Percentiles rank a stretch among this genome's conserved stretches.
These are phyloP conservation scores for Fusarium palustre DNA, from an alignment of 2,329 filamentous ascomycete species.

Conservation along the genomic window DNA sequence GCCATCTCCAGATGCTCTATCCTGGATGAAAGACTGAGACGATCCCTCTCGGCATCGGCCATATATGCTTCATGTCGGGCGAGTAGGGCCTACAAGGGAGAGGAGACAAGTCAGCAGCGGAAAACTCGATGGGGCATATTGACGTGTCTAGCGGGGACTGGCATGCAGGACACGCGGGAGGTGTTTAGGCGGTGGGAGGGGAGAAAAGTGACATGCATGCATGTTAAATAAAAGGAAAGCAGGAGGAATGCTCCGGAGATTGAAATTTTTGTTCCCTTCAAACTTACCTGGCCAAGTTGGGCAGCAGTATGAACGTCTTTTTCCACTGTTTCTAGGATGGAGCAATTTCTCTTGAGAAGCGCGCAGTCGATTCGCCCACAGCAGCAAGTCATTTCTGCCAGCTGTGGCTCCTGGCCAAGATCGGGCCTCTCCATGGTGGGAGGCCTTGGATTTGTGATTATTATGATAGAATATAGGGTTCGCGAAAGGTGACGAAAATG, in stretches of 20 bases:
- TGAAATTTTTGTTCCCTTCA: constrained; percentile 21
- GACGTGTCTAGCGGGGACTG: constrained; percentile 35
- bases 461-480: constrained; percentile 21
- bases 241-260: constrained; percentile 43
- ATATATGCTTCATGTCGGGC: constrained; percentile 95
- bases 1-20: constrained; percentile 81
- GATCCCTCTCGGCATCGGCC: constrained; percentile 89
- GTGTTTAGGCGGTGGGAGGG: constrained; percentile 23
- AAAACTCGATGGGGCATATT: constrained; percentile 51
- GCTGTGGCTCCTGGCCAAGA: constrained; percentile 39
- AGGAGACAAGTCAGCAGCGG: constrained; percentile 68
- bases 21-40: constrained; percentile 75
- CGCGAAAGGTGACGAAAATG: constrained; percentile 14
- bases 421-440: constrained; percentile 45
- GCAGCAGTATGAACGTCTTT: constrained; percentile 89
- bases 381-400: constrained; percentile 74
- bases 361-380: constrained; percentile 85
- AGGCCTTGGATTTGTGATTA: constrained; percentile 37
- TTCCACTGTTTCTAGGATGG: constrained; percentile 82
- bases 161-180: constrained; percentile 38
- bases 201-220: constrained; percentile 1
- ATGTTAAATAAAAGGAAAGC: constrained; percentile 1
- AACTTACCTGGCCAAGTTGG: constrained; percentile 88
- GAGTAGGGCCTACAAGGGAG: constrained; percentile 80
- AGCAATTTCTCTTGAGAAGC: constrained; percentile 83